These are phyloP conservation scores for Adansonia madagascariensis DNA, from an alignment of 441 rosid species.

Conservation along the genomic window DNA sequence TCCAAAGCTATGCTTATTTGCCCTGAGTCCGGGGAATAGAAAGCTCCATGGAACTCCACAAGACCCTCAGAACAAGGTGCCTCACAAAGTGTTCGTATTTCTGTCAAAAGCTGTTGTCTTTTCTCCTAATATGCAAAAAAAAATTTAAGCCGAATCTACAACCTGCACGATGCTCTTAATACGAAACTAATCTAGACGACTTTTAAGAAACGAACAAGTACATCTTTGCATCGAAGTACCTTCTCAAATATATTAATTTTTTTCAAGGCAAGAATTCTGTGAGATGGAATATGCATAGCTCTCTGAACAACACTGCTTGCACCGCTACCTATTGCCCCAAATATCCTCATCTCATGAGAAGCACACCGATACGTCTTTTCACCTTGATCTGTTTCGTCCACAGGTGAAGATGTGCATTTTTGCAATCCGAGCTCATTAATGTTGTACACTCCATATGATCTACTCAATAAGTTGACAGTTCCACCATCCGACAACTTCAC, in stretches of 20 bases:
- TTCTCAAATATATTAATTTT: conserved; percentile 88
- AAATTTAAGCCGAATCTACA: conserved; percentile 7
- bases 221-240: conserved; percentile 41
- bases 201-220: conserved; percentile 1
- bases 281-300: conserved; percentile 83
- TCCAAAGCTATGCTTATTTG: conserved; percentile 95
- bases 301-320: conserved; percentile 95
- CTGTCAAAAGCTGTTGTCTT: conserved; percentile 88
- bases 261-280: conserved; percentile 79
- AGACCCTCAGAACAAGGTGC: conserved; percentile 90
- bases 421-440: conserved; percentile 91
- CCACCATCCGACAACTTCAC: conserved; percentile 86
- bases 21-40: conserved; percentile 86
- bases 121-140: conserved; percentile 63
- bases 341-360: conserved; percentile 87
- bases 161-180: not conserved
- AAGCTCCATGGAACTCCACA: conserved; percentile 91
- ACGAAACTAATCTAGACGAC: not conserved
- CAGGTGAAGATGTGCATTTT: conserved; percentile 67
- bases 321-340: conserved; percentile 89
- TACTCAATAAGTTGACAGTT: conserved; percentile 81
- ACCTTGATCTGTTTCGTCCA: conserved; percentile 55
- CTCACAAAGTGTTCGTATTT: conserved; percentile 87
- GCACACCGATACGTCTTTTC: conserved; percentile 89
- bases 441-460: conserved; percentile 91